Percentiles rank a stretch among this genome's conserved stretches.
Evolutionary conservation across 140 eudicot genomes (phyloP).

Genomic region (Oenanthe javanica): DNA sequence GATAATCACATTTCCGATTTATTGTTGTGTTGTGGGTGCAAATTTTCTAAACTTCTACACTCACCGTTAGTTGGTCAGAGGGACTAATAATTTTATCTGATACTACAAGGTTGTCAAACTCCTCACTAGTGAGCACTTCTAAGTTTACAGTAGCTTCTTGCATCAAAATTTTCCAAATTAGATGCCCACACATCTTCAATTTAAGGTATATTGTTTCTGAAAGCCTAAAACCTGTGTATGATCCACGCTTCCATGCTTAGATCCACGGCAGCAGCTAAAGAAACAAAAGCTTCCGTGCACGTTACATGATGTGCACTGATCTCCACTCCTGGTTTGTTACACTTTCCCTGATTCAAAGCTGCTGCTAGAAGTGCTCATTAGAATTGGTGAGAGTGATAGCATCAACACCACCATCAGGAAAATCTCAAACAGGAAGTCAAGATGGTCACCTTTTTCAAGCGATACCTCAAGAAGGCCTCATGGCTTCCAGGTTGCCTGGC

Average conservation of each 20-base stretch:
- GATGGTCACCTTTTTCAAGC: constrained; percentile 51
- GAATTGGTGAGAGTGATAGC: constrained; percentile 54
- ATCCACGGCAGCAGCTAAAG: constrained; percentile 88
- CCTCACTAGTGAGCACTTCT: constrained; percentile 71
- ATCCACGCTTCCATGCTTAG: constrained; percentile 38
- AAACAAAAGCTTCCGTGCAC: constrained; percentile 85
- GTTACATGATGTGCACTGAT: constrained; percentile 86
- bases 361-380: constrained; percentile 63
- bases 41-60: too few species aligned
- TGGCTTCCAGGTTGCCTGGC: constrained; percentile 84
- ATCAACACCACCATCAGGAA: constrained; percentile 67
- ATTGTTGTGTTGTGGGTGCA: too few species aligned
- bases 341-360: constrained; percentile 58
- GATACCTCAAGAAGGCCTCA: constrained; percentile 96
- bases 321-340: constrained; percentile 74
- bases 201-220: background rate
- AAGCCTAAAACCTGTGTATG: background rate
- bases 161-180: constrained; percentile 11
- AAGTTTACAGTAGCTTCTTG: constrained; percentile 85
- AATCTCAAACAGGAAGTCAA: constrained; percentile 77
- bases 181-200: background rate
- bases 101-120: constrained; percentile 74
- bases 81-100: constrained; percentile 97
- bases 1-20: too few species aligned
- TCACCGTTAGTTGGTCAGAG: constrained; percentile 27